A percentile compares a stretch with the other conserved stretches of the same genome.
Conservation (phyloP, 2,329 filamentous ascomycete genomes). For the Ramichloridium luteum region DNA sequence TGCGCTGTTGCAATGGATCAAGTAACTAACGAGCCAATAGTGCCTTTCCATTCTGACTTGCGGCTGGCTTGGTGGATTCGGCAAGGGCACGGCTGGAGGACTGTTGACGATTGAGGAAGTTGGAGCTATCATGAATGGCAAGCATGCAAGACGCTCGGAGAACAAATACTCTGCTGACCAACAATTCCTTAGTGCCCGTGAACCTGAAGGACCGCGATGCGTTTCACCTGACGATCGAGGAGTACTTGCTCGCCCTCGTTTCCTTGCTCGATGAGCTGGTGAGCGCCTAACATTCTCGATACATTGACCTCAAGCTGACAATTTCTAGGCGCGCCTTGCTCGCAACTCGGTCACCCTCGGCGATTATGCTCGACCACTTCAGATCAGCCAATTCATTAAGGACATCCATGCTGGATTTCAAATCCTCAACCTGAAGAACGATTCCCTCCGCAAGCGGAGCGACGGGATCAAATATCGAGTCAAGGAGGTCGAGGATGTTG, state of each 20-base stretch:
- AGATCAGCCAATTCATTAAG: constrained; percentile 87
- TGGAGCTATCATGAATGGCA: constrained; percentile 63
- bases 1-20: constrained; percentile 27
- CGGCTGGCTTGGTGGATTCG: constrained; percentile 70
- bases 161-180: constrained; percentile 2
- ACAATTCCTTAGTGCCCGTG: constrained; percentile 55
- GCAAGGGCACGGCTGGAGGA: constrained; percentile 37
- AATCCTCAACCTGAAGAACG: constrained; percentile 94
- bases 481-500: constrained; percentile 96
- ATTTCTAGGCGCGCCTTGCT: constrained; percentile 58
- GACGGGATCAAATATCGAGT: constrained; percentile 95
- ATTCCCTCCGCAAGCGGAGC: constrained; percentile 71
- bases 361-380: constrained; percentile 72
- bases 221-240: constrained; percentile 94
- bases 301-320: background rate
- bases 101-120: constrained; percentile 83
- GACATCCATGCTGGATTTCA: constrained; percentile 94
- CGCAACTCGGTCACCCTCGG: constrained; percentile 90
- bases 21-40: constrained; percentile 25
- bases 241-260: constrained; percentile 84
- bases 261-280: constrained; percentile 79
- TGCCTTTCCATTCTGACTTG: constrained; percentile 47
- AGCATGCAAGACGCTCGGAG: constrained; percentile 12
- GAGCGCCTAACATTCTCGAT: constrained; percentile 13
- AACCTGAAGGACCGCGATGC: constrained; percentile 81